Percentiles rank a stretch among this genome's conserved stretches.
These are phyloP conservation scores for Thalia dealbata DNA, from an alignment of 176 grass and related monocot genomes.

Conservation along the genomic window DNA sequence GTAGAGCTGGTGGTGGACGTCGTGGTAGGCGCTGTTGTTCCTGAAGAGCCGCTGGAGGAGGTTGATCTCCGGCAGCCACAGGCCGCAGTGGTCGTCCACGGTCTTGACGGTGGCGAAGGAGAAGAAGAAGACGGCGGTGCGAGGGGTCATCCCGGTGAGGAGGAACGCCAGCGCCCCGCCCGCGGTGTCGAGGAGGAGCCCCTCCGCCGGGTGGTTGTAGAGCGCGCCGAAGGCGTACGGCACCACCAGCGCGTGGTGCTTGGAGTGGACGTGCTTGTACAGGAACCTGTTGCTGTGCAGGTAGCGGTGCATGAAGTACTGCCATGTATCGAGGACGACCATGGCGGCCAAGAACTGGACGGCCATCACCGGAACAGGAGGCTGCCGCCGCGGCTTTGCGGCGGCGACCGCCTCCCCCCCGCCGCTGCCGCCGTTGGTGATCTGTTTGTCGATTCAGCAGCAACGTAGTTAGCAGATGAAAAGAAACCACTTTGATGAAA, in stretches of 20 bases:
- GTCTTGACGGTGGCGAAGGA: background rate
- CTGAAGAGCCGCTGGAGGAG: background rate
- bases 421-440: no score
- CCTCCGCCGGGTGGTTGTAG: background rate
- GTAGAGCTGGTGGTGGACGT: background rate
- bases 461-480: no score
- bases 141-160: background rate
- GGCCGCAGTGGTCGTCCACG: background rate
- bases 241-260: background rate
- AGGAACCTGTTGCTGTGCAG: background rate
- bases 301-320: background rate
- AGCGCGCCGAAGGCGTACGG: background rate
- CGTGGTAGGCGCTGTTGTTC: slow-evolving; percentile 1
- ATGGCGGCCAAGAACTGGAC: background rate
- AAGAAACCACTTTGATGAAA: no score
- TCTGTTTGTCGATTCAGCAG: background rate
- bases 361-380: background rate
- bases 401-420: no score
- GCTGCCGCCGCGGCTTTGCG: background rate
- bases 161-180: background rate
- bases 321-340: background rate
- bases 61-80: slow-evolving; percentile 5
- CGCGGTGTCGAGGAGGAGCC: background rate
- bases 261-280: background rate
- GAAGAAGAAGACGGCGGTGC: background rate